These are phyloP conservation scores for Lenzites betulinus DNA, from an alignment of 768 basidiomycete genomes.

Conservation along the genomic window DNA sequence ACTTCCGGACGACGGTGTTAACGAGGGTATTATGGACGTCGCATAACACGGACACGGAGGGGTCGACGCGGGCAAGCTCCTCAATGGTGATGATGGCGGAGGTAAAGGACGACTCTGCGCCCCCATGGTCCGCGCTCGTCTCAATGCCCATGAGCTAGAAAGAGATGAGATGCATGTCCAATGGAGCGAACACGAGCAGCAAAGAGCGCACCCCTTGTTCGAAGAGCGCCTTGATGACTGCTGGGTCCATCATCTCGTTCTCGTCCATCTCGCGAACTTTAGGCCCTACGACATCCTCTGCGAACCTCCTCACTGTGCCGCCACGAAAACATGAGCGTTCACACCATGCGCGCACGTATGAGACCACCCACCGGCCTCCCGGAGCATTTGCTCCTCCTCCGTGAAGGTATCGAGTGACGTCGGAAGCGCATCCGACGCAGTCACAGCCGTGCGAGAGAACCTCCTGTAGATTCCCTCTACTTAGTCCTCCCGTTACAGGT, in stretches of 20 bases:
- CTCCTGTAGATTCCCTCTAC: background rate
- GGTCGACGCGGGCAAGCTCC: slow-evolving; percentile 95
- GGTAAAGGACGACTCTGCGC: slow-evolving; percentile 90
- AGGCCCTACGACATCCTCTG: slow-evolving; percentile 85
- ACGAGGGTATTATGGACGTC: slow-evolving; percentile 99
- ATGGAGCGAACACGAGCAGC: background rate
- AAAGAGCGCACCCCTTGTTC: slow-evolving; percentile 80
- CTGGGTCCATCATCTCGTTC: slow-evolving; percentile 90
- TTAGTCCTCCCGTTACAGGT: background rate
- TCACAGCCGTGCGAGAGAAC: slow-evolving; percentile 13
- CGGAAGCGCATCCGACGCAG: slow-evolving; percentile 17
- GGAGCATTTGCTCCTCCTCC: slow-evolving; percentile 92
- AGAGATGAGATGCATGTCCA: background rate
- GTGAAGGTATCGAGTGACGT: slow-evolving; percentile 82
- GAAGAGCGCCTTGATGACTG: slow-evolving; percentile 83
- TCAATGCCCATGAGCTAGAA: slow-evolving; percentile 96
- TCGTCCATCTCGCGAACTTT: slow-evolving; percentile 98
- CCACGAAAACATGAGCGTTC: background rate
- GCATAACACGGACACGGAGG: slow-evolving; percentile 93
- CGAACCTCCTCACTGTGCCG: slow-evolving; percentile 57
- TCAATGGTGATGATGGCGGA: slow-evolving; percentile 96
- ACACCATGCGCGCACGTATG: background rate
- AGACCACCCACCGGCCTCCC: slow-evolving; percentile 73
- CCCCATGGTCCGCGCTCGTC: slow-evolving; percentile 79
- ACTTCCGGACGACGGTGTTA: slow-evolving; percentile 88